Conservation (phyloP, 2,329 filamentous ascomycete species). For the Colletotrichum magnum region DNA sequence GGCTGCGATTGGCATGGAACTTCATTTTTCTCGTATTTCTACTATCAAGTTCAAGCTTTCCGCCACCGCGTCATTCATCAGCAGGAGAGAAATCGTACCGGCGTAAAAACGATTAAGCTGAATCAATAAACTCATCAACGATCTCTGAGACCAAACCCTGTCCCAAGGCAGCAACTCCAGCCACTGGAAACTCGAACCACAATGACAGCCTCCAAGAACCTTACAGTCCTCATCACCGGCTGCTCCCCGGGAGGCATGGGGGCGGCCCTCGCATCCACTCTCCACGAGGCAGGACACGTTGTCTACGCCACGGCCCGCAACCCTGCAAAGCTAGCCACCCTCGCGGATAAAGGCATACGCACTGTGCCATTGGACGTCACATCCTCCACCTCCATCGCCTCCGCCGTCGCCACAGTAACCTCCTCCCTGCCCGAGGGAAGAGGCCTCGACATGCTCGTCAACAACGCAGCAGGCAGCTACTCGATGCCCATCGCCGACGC, state of each 20-base stretch:
- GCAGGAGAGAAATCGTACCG: too few relatives aligned
- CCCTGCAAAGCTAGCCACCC: conserved; percentile 44
- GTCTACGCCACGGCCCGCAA: conserved; percentile 52
- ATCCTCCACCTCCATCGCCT: conserved; percentile 45
- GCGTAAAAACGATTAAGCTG: too few relatives aligned
- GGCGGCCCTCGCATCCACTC: conserved; percentile 43
- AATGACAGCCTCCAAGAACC: not conserved
- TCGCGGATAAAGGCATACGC: conserved; percentile 43
- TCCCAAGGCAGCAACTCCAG: too few relatives aligned
- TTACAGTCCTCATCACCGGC: conserved; percentile 45
- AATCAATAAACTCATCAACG: too few relatives aligned
- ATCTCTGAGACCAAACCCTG: too few relatives aligned
- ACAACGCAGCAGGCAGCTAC: conserved; percentile 49
- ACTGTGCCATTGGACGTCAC: conserved; percentile 51
- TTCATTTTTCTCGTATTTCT: too few relatives aligned
- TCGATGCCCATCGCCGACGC: conserved; percentile 49
- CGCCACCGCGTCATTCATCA: too few relatives aligned
- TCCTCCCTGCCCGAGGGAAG: not conserved
- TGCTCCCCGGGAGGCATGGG: conserved; percentile 48
- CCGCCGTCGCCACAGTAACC: conserved; percentile 36
- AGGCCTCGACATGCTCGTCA: conserved; percentile 49
- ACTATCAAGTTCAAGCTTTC: too few relatives aligned
- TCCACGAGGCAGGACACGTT: conserved; percentile 46
- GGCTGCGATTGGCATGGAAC: too few relatives aligned
- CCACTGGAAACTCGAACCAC: too few relatives aligned